These are phyloP conservation scores for Colletotrichum sublineola DNA, from an alignment of 2,329 filamentous ascomycete species.

Conservation along the genomic window DNA sequence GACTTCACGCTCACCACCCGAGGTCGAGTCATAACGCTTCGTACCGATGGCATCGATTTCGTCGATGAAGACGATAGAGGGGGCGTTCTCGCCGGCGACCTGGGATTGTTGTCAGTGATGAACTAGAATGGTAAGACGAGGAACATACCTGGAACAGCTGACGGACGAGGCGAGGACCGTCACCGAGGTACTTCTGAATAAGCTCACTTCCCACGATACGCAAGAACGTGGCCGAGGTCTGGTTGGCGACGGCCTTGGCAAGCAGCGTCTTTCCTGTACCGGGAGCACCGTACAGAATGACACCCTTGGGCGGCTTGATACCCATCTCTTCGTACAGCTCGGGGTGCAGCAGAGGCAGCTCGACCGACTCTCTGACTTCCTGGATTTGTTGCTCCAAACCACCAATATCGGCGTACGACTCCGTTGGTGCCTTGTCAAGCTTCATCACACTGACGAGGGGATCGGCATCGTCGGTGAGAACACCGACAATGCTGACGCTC, in stretches of 20 bases:
- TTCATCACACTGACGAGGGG: slow-evolving; percentile 99
- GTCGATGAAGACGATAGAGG: slow-evolving; percentile 98
- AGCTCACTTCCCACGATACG: slow-evolving; percentile 98
- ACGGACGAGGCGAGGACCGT: slow-evolving; percentile 92
- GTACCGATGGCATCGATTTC: slow-evolving; percentile 99
- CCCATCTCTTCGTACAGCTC: slow-evolving; percentile 99
- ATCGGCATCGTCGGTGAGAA: slow-evolving; percentile 95
- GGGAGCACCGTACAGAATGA: slow-evolving; percentile 97
- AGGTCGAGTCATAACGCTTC: slow-evolving; percentile 98
- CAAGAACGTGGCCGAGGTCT: slow-evolving; percentile 97
- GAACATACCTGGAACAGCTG: slow-evolving; percentile 86
- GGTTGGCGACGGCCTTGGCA: slow-evolving; percentile 98
- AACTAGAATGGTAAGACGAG: background rate
- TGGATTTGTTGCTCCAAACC: slow-evolving; percentile 96
- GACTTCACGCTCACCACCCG: slow-evolving; percentile 95
- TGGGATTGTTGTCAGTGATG: slow-evolving; percentile 52
- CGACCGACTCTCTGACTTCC: slow-evolving; percentile 96
- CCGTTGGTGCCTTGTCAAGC: slow-evolving; percentile 97
- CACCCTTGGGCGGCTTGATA: slow-evolving; percentile 99
- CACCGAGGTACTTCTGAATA: slow-evolving; percentile 98
- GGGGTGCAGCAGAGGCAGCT: slow-evolving; percentile 92
- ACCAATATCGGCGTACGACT: slow-evolving; percentile 98
- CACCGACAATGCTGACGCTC: slow-evolving; percentile 96
- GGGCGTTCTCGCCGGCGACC: slow-evolving; percentile 95
- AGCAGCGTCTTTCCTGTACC: slow-evolving; percentile 98